Evolutionary conservation across 768 basidiomycete genomes (phyloP).

Genomic region (Lentinula aciculospora): DNA sequence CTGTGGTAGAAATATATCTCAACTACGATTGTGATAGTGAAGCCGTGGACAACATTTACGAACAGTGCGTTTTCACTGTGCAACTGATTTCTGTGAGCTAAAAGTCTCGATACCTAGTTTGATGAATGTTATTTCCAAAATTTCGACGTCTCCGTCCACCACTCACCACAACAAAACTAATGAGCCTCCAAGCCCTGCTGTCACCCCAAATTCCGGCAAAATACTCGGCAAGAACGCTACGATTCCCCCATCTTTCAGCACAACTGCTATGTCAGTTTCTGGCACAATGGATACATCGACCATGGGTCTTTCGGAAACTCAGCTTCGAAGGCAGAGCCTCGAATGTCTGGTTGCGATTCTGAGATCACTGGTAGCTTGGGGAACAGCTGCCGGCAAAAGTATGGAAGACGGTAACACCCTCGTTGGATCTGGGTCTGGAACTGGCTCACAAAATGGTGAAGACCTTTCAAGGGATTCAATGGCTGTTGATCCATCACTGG

Average conservation of each 20-base stretch:
- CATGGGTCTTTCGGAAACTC: conserved; percentile 73
- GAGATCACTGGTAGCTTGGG: conserved; percentile 89
- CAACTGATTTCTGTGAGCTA: neutral
- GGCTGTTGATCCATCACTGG: conserved; percentile 52
- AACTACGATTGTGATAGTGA: conserved; percentile 99
- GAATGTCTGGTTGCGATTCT: conserved; percentile 89
- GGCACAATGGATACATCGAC: conserved; percentile 63
- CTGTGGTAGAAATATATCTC: conserved; percentile 95
- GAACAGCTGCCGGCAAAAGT: conserved; percentile 48
- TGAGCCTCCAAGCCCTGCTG: conserved; percentile 58
- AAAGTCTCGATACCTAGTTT: conserved; percentile 39
- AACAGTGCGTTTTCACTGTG: conserved; percentile 55
- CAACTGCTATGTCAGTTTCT: conserved; percentile 57
- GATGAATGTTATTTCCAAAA: conserved; percentile 95
- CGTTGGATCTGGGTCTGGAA: conserved; percentile 24
- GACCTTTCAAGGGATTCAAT: conserved; percentile 47
- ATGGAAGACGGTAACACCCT: conserved; percentile 29
- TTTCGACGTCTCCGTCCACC: conserved; percentile 57
- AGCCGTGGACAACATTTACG: conserved; percentile 95
- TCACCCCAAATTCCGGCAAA: conserved; percentile 36
- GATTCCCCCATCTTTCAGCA: conserved; percentile 53
- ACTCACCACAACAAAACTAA: conserved; percentile 39
- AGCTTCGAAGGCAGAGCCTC: conserved; percentile 86
- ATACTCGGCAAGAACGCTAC: conserved; percentile 34
- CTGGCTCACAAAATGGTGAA: conserved; percentile 43